Evolutionary conservation across 805 yeast species (phyloP).

Genomic region (Candida saitoana): DNA sequence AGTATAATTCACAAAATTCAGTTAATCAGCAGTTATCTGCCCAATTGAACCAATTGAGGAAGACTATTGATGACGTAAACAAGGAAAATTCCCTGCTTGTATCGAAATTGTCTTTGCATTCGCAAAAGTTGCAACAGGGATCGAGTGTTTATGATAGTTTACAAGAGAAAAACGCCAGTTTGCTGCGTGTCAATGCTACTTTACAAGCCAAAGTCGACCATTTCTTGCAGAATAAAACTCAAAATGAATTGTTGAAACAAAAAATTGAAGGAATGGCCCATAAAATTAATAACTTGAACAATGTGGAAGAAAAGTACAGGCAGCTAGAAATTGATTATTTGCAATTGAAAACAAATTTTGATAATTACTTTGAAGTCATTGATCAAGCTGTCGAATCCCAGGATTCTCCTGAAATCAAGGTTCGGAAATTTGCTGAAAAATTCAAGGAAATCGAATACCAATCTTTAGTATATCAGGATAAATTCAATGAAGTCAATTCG

Average conservation of each 20-base stretch:
- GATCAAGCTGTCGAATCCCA: constrained; percentile 22
- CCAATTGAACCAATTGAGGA: constrained; percentile 27
- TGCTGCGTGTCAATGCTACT: constrained; percentile 49
- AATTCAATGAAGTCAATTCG: constrained; percentile 19
- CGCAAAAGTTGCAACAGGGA: constrained; percentile 6
- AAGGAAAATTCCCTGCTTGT: constrained; percentile 28
- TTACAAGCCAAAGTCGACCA: constrained; percentile 51
- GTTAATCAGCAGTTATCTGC: constrained; percentile 37
- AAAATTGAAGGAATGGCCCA: constrained; percentile 44
- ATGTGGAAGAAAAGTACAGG: constrained; percentile 41
- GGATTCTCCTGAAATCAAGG: constrained; percentile 13
- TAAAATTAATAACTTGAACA: constrained; percentile 36
- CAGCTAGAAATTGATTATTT: constrained; percentile 49
- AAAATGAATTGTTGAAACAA: constrained; percentile 51
- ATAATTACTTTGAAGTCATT: constrained; percentile 44
- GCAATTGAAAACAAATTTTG: constrained; percentile 42
- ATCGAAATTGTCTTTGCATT: constrained; percentile 15
- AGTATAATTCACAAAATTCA: constrained; percentile 28
- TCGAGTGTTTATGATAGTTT: constrained; percentile 14
- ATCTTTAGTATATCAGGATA: constrained; percentile 36
- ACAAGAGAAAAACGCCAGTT: constrained; percentile 26
- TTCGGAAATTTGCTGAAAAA: constrained; percentile 35
- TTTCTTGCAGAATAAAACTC: constrained; percentile 44
- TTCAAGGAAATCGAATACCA: constrained; percentile 31
- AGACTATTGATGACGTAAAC: constrained; percentile 14